Base-by-base conservation (phyloP, 208 protist genomes). In the Leptomonas seymouri region DNA sequence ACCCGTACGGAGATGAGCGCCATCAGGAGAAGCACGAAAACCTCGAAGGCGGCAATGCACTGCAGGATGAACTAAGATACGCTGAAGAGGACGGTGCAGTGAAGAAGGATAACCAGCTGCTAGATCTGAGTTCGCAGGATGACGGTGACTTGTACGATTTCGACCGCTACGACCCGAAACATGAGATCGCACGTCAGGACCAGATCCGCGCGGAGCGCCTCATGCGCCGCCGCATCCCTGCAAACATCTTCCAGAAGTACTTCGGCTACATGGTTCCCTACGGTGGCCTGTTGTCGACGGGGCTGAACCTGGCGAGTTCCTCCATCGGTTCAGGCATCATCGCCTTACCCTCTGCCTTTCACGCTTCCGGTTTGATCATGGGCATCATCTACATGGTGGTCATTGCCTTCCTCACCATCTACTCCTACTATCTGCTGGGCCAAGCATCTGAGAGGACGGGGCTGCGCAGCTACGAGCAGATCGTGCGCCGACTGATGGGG, bases 251-350 rank as follows among this genome's bases (percentile, higher is more conserved):
- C 23, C 34, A 70, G 49, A 77, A 75, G 57, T 54, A 76, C 48
- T 68, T 88, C 50, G 45, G 44, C 59, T 67, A 82, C 67, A 42
- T 91, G 23, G 56, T 91, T 16, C 86, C 86, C 20, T 78, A 79
- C 31, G 86, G 88, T 23, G 84, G 82, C 18, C 60, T 92, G 36
- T 42, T 80, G 2, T 73, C 82, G n/a, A 76, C 67, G 11, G 77
- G 67, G 5, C 82, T 94, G 57, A 92, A 81, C 71, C 70, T 91
- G 1, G 64, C 75, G 14, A 76, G 67, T 51, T 69, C 71, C 11
- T 82, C 81, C 23, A 55, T 94, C 41, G 88, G 86, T 30, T 86
- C 81, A 0, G 86, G 84, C 23, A 90, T 90, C 41, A 60, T 94
- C 20, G 64, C 81, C 1, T 27, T 92, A 5, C 86, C 86, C 14